Evolutionary conservation across 352 stramenopile genomes (phyloP).

Genomic region (Phytophthora cactorum): DNA sequence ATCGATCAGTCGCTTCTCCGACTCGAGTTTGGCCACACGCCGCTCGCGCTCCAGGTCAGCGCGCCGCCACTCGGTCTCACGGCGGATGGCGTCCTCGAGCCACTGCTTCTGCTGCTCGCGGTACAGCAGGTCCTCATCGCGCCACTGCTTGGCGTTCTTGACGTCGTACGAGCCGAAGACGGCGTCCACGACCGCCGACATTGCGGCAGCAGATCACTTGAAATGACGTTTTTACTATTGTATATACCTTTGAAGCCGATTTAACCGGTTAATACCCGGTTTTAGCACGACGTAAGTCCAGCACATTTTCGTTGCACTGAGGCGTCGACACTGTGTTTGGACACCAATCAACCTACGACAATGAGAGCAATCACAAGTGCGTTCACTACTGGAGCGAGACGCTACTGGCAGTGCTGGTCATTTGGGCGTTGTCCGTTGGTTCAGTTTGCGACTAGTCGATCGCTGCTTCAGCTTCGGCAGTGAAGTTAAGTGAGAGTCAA

Average conservation of each 20-base stretch:
- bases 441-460: slow-evolving; percentile 2
- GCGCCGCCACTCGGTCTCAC: slow-evolving; percentile 70
- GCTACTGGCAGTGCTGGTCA: not conserved
- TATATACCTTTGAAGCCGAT: no score
- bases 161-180: slow-evolving; percentile 86
- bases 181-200: slow-evolving; percentile 71
- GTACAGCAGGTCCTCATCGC: slow-evolving; percentile 74
- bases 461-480: not conserved
- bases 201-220: not conserved
- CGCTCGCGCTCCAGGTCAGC: slow-evolving; percentile 75
- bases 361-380: not conserved
- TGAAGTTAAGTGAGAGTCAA: slow-evolving; percentile 1
- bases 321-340: not conserved
- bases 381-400: not conserved
- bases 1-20: slow-evolving; percentile 81
- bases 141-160: slow-evolving; percentile 86
- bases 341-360: not conserved
- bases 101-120: slow-evolving; percentile 82
- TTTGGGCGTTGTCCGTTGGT: not conserved
- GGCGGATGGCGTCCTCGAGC: slow-evolving; percentile 73
- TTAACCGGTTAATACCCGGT: no score
- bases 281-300: not conserved
- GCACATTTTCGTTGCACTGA: no score
- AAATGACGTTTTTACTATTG: no score
- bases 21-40: slow-evolving; percentile 77